Evolutionary conservation across 345 rosid genomes (phyloP).

Genomic region (Garcia nutans): DNA sequence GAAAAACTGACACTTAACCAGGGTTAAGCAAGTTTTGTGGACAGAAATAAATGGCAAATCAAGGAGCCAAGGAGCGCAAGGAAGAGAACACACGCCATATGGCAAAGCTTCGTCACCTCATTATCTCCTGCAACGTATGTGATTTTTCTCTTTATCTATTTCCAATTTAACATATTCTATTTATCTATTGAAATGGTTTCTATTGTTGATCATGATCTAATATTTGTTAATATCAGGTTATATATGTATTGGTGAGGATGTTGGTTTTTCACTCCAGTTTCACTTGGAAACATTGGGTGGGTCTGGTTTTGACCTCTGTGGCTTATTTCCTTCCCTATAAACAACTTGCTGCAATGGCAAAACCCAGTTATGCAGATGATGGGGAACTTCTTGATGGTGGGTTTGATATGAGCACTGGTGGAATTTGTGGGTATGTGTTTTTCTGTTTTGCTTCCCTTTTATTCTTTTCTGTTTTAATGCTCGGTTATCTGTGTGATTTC

Average conservation of each 20-base stretch:
- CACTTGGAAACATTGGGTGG: slow-evolving; percentile 81
- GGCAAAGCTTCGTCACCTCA: slow-evolving; percentile 55
- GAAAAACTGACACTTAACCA: background rate
- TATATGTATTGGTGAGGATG: slow-evolving; percentile 68
- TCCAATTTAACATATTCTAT: background rate
- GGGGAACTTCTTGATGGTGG: slow-evolving; percentile 90
- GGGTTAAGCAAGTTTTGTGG: background rate
- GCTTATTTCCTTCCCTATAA: slow-evolving; percentile 71
- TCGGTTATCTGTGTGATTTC: background rate
- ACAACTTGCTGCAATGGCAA: slow-evolving; percentile 73
- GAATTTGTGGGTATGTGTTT: slow-evolving; percentile 73
- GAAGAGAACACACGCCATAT: slow-evolving; percentile 85
- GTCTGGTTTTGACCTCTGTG: slow-evolving; percentile 60
- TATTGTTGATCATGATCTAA: background rate
- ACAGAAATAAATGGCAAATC: slow-evolving; percentile 63
- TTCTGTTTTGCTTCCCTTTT: background rate
- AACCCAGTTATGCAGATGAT: slow-evolving; percentile 57
- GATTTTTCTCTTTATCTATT: background rate
- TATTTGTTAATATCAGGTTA: slow-evolving; percentile 42
- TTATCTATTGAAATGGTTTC: background rate
- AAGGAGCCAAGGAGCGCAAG: slow-evolving; percentile 91
- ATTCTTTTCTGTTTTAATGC: background rate
- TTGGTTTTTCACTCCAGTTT: slow-evolving; percentile 57
- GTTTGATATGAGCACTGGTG: slow-evolving; percentile 83
- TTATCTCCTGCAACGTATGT: slow-evolving; percentile 68